Evolutionary conservation across 208 protist genomes (phyloP).

Genomic region (Acanthamoeba castellanii): DNA sequence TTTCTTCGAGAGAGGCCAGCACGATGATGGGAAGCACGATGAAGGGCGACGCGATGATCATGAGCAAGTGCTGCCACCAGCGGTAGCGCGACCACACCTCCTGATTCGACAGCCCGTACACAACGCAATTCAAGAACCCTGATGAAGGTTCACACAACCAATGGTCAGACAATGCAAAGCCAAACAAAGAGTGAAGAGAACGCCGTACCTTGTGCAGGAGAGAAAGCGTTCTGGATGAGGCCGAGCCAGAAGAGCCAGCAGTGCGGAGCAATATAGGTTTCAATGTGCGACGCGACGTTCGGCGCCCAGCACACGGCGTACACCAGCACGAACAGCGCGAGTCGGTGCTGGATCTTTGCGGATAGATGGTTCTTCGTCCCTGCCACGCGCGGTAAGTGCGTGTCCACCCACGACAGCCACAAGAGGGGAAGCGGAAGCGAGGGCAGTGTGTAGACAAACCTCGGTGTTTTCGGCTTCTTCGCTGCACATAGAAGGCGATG

Average conservation of each 20-base stretch:
- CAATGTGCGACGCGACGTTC: slow-evolving; percentile 39
- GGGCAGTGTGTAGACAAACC: background rate
- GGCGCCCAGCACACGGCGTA: slow-evolving; percentile 69
- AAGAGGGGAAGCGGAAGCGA: too few species aligned
- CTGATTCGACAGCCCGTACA: slow-evolving; percentile 52
- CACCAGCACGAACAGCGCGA: slow-evolving; percentile 52
- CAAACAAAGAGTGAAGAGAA: background rate
- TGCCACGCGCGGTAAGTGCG: background rate
- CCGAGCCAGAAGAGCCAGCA: slow-evolving; percentile 60
- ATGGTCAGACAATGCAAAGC: too few species aligned
- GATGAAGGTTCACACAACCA: background rate
- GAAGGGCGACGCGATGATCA: slow-evolving; percentile 46
- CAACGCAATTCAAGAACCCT: slow-evolving; percentile 66
- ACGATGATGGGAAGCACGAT: slow-evolving; percentile 34
- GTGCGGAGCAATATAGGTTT: background rate
- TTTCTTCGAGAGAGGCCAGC: slow-evolving; percentile 2
- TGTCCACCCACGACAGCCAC: too few species aligned
- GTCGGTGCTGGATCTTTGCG: slow-evolving; percentile 4
- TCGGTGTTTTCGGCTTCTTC: background rate
- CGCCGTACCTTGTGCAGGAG: slow-evolving; percentile 22
- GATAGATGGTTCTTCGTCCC: slow-evolving; percentile 59
- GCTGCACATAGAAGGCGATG: slow-evolving; percentile 53
- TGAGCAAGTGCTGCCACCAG: slow-evolving; percentile 52
- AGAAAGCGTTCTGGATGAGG: slow-evolving; percentile 37
- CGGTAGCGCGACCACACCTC: slow-evolving; percentile 47